Conservation (phyloP, 179 eudicot genomes). For the Amaranthus tricolor region DNA sequence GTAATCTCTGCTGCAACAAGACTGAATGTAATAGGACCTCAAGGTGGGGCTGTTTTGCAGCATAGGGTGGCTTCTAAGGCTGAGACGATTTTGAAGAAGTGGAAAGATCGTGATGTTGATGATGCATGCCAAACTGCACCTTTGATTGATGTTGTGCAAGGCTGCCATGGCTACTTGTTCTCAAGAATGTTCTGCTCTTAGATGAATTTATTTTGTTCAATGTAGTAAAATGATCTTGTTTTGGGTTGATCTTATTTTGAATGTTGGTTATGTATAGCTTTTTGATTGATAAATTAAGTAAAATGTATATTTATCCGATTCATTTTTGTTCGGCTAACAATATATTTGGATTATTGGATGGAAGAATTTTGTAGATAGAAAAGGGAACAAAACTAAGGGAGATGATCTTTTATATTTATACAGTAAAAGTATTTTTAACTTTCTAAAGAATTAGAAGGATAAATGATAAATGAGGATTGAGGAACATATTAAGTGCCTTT, state of each 20-base stretch:
- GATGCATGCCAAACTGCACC: constrained; percentile 88
- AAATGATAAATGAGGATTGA: too few relatives aligned
- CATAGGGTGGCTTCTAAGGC: constrained; percentile 58
- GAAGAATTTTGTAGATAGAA: too few relatives aligned
- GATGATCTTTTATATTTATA: too few relatives aligned
- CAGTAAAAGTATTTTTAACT: too few relatives aligned
- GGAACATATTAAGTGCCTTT: too few relatives aligned
- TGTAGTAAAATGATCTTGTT: background rate
- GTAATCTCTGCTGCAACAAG: constrained; percentile 86
- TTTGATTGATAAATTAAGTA: background rate
- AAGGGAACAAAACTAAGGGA: too few relatives aligned
- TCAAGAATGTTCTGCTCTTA: constrained; percentile 83
- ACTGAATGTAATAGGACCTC: constrained; percentile 78
- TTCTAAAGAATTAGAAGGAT: too few relatives aligned
- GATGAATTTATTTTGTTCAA: background rate
- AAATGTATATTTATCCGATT: background rate
- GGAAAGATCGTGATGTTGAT: constrained; percentile 65
- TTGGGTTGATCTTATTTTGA: background rate
- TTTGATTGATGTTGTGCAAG: constrained; percentile 77
- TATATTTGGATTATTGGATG: background rate
- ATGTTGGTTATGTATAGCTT: background rate
- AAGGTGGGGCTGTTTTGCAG: constrained; percentile 74
- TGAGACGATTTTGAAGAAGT: constrained; percentile 54
- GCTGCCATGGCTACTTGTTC: constrained; percentile 80
- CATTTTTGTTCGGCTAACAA: background rate